Percentiles rank a stretch among this genome's conserved stretches.
These are phyloP conservation scores for Pseudonectria buxi DNA, from an alignment of 2,329 filamentous ascomycete species.

Conservation along the genomic window DNA sequence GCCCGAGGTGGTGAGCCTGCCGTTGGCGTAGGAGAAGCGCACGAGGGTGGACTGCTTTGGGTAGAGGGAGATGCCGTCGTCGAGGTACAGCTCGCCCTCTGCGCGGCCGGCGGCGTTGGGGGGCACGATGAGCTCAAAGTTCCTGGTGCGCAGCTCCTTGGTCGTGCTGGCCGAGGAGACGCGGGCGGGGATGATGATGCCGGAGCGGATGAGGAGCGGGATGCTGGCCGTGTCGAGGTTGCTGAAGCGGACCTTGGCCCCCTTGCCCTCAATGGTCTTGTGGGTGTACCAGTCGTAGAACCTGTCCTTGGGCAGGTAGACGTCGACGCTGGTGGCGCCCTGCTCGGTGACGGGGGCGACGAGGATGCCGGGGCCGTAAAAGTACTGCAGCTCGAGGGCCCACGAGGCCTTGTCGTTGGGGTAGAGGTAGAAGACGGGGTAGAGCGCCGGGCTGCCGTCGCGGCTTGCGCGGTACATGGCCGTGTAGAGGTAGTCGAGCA, in stretches of 20 bases:
- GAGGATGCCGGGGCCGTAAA: constrained; percentile 42
- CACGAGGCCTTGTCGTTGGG: constrained; percentile 42
- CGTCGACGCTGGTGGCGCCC: constrained; percentile 35
- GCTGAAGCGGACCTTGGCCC: constrained; percentile 25
- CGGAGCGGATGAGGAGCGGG: constrained; percentile 62
- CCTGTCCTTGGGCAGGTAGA: constrained; percentile 42
- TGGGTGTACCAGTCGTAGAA: constrained; percentile 50
- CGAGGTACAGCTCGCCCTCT: constrained; percentile 63
- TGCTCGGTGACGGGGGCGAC: constrained; percentile 43
- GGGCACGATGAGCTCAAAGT: constrained; percentile 67
- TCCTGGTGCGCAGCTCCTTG: constrained; percentile 51
- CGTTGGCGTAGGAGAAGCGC: constrained; percentile 45
- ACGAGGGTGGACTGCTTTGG: constrained; percentile 49
- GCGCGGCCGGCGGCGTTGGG: constrained; percentile 57
- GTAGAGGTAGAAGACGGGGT: constrained; percentile 68
- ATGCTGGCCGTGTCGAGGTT: constrained; percentile 42
- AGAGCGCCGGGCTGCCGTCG: constrained; percentile 58
- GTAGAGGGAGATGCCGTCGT: constrained; percentile 65
- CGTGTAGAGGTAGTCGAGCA: constrained; percentile 81
- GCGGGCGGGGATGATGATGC: constrained; percentile 57
- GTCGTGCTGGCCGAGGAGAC: constrained; percentile 55
- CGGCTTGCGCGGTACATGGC: constrained; percentile 53
- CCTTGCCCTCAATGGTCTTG: constrained; percentile 34
- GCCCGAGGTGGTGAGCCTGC: too few species aligned
- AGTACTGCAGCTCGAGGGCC: constrained; percentile 42